Percentiles rank a stretch among this genome's conserved stretches.
phyloP scores from a whole-genome alignment of 2,329 filamentous ascomycete genomes.

The Penicillium vulpinum region DNA sequence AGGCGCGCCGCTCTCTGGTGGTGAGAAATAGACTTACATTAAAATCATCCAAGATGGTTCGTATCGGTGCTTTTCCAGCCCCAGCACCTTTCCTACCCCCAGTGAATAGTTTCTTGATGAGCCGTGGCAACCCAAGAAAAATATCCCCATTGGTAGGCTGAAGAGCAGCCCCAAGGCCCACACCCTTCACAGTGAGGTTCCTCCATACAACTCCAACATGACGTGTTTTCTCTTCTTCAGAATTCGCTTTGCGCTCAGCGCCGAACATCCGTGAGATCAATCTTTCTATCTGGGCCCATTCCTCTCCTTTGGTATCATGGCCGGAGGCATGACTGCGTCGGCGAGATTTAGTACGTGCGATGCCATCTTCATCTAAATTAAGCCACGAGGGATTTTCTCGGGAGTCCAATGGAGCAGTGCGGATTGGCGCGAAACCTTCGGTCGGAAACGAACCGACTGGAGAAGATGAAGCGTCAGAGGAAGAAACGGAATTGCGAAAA shows the following conservation, averaged over 20 bases:
- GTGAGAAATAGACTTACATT: constrained; percentile 38
- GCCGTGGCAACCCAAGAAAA: constrained; percentile 52
- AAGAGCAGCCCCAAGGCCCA: constrained; percentile 64
- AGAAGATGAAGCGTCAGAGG: constrained; percentile 2
- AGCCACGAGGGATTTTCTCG: not conserved
- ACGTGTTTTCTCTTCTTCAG: constrained; percentile 68
- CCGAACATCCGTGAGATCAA: constrained; percentile 73
- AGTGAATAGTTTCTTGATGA: constrained; percentile 48
- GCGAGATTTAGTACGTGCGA: constrained; percentile 26
- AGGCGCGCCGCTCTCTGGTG: not conserved
- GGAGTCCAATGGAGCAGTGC: constrained; percentile 5
- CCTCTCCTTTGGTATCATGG: constrained; percentile 25
- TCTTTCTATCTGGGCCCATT: constrained; percentile 35
- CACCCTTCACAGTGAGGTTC: constrained; percentile 67
- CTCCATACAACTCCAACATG: constrained; percentile 71
- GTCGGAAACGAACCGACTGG: not conserved
- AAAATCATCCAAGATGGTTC: constrained; percentile 66
- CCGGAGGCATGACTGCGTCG: constrained; percentile 27
- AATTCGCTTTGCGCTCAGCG: constrained; percentile 61
- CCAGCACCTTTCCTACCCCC: constrained; percentile 31
- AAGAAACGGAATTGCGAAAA: not conserved
- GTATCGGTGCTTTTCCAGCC: constrained; percentile 51
- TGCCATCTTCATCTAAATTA: constrained; percentile 17
- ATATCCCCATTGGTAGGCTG: constrained; percentile 59
- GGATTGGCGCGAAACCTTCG: constrained; percentile 12